Evolutionary conservation across 768 basidiomycete genomes (phyloP).

Genomic region (Lactifluus subvellereus): DNA sequence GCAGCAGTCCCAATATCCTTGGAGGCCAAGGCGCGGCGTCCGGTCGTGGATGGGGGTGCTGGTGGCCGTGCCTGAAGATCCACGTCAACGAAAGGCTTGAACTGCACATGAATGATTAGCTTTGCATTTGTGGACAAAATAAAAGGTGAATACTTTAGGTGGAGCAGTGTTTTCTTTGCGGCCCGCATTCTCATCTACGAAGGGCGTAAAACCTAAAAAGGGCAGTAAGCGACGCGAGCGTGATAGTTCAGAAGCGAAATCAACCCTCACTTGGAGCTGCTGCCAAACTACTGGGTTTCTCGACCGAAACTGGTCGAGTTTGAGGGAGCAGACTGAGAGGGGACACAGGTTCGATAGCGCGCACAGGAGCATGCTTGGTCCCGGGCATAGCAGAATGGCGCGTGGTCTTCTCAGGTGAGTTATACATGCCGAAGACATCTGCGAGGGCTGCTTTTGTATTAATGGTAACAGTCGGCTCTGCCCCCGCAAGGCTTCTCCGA

Average conservation of each 20-base stretch:
- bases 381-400: constrained; percentile 45
- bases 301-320: constrained; percentile 24
- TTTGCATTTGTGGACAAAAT: background rate
- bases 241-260: background rate
- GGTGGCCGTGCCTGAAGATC: constrained; percentile 43
- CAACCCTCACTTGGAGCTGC: constrained; percentile 36
- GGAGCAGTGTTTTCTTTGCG: constrained; percentile 40
- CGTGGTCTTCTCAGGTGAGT: constrained; percentile 76
- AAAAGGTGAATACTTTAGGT: constrained; percentile 18
- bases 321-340: constrained; percentile 26
- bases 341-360: constrained; percentile 56
- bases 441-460: constrained; percentile 94
- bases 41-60: constrained; percentile 30
- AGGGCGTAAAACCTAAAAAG: constrained; percentile 56
- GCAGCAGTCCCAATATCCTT: constrained; percentile 41
- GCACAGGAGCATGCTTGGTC: constrained; percentile 68
- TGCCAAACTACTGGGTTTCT: constrained; percentile 27
- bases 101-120: constrained; percentile 35
- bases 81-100: constrained; percentile 59
- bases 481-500: constrained; percentile 43
- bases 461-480: constrained; percentile 87
- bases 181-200: constrained; percentile 53
- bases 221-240: background rate
- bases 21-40: constrained; percentile 42
- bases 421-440: constrained; percentile 95